Evolutionary conservation across 192 early-diverging fungal species (phyloP), one percentile per base, ranked within the genome.

Genomic region (Endogone sp.): DNA sequence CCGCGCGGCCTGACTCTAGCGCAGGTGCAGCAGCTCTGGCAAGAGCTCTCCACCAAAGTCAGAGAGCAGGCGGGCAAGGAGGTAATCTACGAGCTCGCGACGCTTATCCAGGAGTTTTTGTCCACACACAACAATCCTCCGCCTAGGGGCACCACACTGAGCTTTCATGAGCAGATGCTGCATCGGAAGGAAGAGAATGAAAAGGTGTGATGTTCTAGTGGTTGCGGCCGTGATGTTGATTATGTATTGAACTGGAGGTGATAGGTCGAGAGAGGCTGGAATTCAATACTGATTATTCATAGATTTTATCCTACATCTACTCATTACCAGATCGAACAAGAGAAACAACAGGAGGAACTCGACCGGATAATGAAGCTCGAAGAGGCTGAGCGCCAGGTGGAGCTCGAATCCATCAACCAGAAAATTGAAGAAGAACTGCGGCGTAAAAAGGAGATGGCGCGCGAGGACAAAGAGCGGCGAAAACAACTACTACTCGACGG

Each of bases 41-140:
- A 32, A 22, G 58, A 81, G 29, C 62, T 86, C 2, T 73, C 72
- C 44, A 58, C 29, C 3, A 67, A 80, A 4, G 78, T 82, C 6
- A 79, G 71, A 32, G 67, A 66, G 25, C 68, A 82, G 6, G 31
- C 83, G 0, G 89, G 86, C 0, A 76, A 79, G 56, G 91, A 92
- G 73, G 88, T 91, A 86, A 75, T 91, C 59, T 91, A 85, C 55
- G 88, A 88, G 57, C 65, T 92, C 6, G 81, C 86, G 0, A 77
- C 82, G 2, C 73, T 72, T 25, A 65, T 89, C 25, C 81, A 84
- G 49, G 88, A 87, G 20, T 90, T 78, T 56, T 77, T 92, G 23
- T 81, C 86, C 8, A 72, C 73, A 16, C 81, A 91, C 71, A 83
- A 88, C 64, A 71, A 71, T 8, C 78, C 77, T 9, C 75, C 83